phyloP scores from a whole-genome alignment of 192 early-diverging fungal genomes.

The Backusella psychrophila region DNA sequence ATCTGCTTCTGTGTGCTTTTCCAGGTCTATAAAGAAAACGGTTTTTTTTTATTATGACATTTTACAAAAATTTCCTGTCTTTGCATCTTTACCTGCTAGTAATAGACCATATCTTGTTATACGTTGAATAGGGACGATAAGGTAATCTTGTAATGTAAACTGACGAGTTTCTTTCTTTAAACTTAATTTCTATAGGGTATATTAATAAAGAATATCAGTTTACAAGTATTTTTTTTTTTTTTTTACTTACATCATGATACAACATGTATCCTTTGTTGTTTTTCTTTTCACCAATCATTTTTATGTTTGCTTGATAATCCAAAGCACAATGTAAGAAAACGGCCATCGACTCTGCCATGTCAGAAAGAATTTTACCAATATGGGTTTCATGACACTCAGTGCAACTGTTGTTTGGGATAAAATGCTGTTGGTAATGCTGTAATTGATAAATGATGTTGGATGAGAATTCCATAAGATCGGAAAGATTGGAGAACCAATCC shows the following conservation, averaged over 20 bases:
- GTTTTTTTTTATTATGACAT: too few relatives aligned
- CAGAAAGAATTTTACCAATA: slow-evolving; percentile 13
- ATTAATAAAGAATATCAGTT: neutral
- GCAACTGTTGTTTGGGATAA: neutral
- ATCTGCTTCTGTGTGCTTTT: slow-evolving; percentile 24
- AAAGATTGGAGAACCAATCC: slow-evolving; percentile 14
- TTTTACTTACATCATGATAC: slow-evolving; percentile 14
- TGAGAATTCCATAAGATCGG: slow-evolving; percentile 19
- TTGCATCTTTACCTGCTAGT: too few relatives aligned
- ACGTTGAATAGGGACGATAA: slow-evolving; percentile 79
- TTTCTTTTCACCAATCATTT: neutral
- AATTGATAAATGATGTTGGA: slow-evolving; percentile 1
- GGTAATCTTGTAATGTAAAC: slow-evolving; percentile 65
- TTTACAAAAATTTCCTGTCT: too few relatives aligned
- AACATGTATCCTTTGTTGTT: slow-evolving; percentile 26
- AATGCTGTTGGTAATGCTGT: neutral
- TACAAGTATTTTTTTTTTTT: too few relatives aligned
- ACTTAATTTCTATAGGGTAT: slow-evolving; percentile 18
- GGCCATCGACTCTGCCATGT: slow-evolving; percentile 4
- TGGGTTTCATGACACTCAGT: neutral
- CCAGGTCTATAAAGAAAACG: slow-evolving; percentile 26
- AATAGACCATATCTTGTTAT: slow-evolving; percentile 72
- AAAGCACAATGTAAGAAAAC: slow-evolving; percentile 17
- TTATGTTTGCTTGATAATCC: slow-evolving; percentile 26
- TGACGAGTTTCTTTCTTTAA: slow-evolving; percentile 46